Evolutionary conservation across 2,329 filamentous ascomycete species (phyloP).

Genomic region (Tetracladium maxilliforme): DNA sequence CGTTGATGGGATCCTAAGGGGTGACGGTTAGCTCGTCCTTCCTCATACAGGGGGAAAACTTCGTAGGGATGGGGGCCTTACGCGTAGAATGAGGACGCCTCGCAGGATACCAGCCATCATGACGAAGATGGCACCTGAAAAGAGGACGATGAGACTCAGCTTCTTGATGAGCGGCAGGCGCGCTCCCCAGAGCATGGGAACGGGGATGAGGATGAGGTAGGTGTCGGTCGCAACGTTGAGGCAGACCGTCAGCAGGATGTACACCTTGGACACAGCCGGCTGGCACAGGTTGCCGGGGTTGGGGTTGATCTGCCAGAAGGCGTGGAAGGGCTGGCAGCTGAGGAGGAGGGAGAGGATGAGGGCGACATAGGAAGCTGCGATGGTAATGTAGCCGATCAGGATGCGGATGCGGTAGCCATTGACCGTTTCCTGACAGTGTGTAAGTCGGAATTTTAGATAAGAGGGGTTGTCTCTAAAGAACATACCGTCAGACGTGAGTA

Average conservation of each 20-base stretch:
- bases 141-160: slow-evolving; percentile 33
- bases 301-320: slow-evolving; percentile 44
- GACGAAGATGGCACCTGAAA: slow-evolving; percentile 38
- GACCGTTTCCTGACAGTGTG: slow-evolving; percentile 18
- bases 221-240: slow-evolving; percentile 40
- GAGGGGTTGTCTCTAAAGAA: neutral
- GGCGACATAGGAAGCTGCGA: slow-evolving; percentile 31
- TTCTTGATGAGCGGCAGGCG: slow-evolving; percentile 33
- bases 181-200: slow-evolving; percentile 39
- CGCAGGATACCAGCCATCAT: slow-evolving; percentile 38
- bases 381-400: slow-evolving; percentile 31
- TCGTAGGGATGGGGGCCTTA: too few species aligned
- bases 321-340: slow-evolving; percentile 33
- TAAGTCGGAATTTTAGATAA: slow-evolving; percentile 1
- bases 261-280: slow-evolving; percentile 30
- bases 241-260: slow-evolving; percentile 33
- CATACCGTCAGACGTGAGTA: slow-evolving; percentile 9
- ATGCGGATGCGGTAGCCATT: slow-evolving; percentile 26
- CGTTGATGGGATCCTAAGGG: slow-evolving; percentile 15
- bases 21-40: slow-evolving; percentile 2
- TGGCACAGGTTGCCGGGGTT: slow-evolving; percentile 36
- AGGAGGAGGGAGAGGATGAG: slow-evolving; percentile 33
- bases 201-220: slow-evolving; percentile 42
- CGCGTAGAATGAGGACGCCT: slow-evolving; percentile 30
- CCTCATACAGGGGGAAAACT: too few species aligned